phyloP scores from a whole-genome alignment of 106 monocot species.

The Acorus gramineus region DNA sequence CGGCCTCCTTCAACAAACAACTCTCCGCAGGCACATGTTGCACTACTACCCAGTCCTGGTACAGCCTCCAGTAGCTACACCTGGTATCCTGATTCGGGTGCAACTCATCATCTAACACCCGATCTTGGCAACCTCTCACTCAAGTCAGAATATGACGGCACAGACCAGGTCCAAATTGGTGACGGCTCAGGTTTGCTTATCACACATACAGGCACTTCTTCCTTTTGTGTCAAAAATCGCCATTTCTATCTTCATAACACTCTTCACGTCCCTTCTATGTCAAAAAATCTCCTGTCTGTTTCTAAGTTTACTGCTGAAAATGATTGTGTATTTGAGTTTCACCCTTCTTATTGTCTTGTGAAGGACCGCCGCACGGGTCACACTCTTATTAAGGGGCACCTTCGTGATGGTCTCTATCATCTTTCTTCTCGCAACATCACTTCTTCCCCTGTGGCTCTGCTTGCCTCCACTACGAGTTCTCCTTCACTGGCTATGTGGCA shows the following conservation, averaged over 20 bases:
- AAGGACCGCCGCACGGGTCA: neutral
- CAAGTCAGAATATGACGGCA: neutral
- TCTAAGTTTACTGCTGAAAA: neutral
- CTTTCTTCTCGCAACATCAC: no score
- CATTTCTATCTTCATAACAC: neutral
- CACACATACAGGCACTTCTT: neutral
- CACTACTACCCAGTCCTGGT: no score
- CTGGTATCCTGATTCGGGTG: constrained; percentile 4
- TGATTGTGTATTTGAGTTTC: neutral
- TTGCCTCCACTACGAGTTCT: neutral
- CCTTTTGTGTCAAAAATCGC: neutral
- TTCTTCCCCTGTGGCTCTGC: no score
- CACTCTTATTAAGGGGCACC: neutral
- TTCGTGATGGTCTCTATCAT: neutral
- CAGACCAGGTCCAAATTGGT: neutral
- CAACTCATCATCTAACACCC: neutral
- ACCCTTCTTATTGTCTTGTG: neutral
- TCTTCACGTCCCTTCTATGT: neutral
- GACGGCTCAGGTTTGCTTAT: neutral
- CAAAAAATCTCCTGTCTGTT: neutral
- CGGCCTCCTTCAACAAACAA: no score
- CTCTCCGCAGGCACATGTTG: no score
- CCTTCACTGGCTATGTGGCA: neutral
- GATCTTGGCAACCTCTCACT: neutral
- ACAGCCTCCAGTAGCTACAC: no score